Conservation (phyloP, 352 stramenopile genomes). For the Pythium monospermum region DNA sequence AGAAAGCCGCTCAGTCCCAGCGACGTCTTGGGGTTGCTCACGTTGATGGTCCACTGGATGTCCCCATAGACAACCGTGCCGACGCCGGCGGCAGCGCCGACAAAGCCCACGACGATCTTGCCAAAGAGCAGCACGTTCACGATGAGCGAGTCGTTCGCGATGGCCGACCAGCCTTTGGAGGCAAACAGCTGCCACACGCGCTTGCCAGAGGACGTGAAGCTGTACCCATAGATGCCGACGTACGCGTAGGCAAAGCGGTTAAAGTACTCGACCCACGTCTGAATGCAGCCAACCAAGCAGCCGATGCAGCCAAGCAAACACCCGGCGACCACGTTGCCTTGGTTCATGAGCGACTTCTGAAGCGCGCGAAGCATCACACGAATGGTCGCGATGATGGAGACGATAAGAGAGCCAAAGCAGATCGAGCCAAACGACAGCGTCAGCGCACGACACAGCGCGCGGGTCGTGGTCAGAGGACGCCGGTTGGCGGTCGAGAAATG, state of each 20-base stretch:
- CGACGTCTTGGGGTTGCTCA: conserved; percentile 35
- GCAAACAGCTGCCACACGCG: conserved; percentile 51
- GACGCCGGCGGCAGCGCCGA: conserved; percentile 40
- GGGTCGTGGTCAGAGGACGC: conserved; percentile 29
- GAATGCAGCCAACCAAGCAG: conserved; percentile 56
- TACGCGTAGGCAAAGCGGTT: conserved; percentile 76
- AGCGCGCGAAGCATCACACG: conserved; percentile 38
- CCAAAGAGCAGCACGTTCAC: conserved; percentile 52
- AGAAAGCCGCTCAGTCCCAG: conserved; percentile 46
- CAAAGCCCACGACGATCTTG: conserved; percentile 52
- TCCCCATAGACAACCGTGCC: conserved; percentile 33
- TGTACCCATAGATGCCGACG: conserved; percentile 67
- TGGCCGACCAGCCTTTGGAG: conserved; percentile 49
- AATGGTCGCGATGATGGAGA: conserved; percentile 66
- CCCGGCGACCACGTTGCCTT: conserved; percentile 48
- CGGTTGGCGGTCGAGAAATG: conserved; percentile 48
- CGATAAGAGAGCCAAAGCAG: conserved; percentile 72
- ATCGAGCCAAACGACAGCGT: conserved; percentile 88
- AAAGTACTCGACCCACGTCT: conserved; percentile 68
- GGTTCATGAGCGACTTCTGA: conserved; percentile 31
- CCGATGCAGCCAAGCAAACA: conserved; percentile 40
- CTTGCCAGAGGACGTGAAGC: conserved; percentile 45
- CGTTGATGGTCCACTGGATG: conserved; percentile 36
- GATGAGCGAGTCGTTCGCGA: conserved; percentile 71
- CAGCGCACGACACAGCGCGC: conserved; percentile 46